Conservation (phyloP, 2,329 filamentous ascomycete species). For the Alternaria arborescens region DNA sequence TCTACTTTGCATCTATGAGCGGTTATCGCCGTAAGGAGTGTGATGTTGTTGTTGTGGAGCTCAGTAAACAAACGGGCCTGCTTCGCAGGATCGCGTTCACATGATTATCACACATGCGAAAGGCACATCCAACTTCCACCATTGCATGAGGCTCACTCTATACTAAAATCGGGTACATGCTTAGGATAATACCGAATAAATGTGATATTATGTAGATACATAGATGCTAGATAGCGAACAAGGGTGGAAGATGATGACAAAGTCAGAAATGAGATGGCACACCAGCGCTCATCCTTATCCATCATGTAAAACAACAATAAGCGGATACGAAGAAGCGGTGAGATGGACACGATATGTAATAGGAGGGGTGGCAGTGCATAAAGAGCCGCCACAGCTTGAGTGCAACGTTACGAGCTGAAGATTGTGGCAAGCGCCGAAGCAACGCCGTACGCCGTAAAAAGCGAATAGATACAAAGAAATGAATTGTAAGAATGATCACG, state of each 20-base stretch:
- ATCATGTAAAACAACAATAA: conserved; percentile 22
- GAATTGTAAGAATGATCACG: background rate
- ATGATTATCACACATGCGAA: background rate
- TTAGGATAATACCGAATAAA: background rate
- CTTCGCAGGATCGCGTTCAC: background rate
- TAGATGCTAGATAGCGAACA: background rate
- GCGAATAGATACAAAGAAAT: conserved; percentile 14
- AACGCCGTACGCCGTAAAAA: conserved; percentile 4
- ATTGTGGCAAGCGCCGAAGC: conserved; percentile 1
- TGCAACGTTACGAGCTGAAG: conserved; percentile 1
- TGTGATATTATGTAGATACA: conserved; percentile 2
- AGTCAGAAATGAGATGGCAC: background rate
- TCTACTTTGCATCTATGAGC: background rate
- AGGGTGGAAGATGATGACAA: background rate
- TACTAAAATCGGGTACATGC: background rate
- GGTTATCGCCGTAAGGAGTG: background rate
- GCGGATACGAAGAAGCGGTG: background rate
- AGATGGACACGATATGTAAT: background rate
- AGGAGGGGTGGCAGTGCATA: background rate
- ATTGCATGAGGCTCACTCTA: background rate
- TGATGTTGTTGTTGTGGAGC: background rate
- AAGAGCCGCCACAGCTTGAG: background rate
- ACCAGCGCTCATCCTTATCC: conserved; percentile 4
- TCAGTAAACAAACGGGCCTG: background rate
- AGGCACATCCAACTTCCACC: background rate